Percentiles rank a stretch among this genome's conserved stretches.
Conservation (phyloP, 345 rosid species). For the Euphorbia lathyris region DNA sequence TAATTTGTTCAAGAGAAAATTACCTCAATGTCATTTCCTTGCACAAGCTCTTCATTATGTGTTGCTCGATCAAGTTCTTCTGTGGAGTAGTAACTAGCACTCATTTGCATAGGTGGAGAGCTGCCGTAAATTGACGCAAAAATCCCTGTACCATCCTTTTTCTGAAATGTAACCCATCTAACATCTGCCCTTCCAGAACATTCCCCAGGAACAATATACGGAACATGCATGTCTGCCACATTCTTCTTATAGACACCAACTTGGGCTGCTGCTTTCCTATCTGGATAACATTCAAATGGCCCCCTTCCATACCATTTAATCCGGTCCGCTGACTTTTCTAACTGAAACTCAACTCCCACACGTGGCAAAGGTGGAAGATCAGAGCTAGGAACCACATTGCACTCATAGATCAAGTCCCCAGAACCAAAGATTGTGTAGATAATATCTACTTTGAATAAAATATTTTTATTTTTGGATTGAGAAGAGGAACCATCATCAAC, state of each 20-base stretch:
- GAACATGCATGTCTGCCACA: slow-evolving; percentile 82
- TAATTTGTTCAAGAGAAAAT: background rate
- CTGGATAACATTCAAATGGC: slow-evolving; percentile 97
- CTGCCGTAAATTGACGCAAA: slow-evolving; percentile 70
- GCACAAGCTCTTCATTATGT: slow-evolving; percentile 63
- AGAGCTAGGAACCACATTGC: slow-evolving; percentile 55
- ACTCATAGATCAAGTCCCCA: slow-evolving; percentile 71
- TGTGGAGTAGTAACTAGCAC: slow-evolving; percentile 73
- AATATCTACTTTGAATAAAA: slow-evolving; percentile 55
- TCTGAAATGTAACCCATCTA: slow-evolving; percentile 79
- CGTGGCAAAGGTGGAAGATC: slow-evolving; percentile 92
- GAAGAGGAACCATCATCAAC: slow-evolving; percentile 22
- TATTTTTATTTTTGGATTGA: slow-evolving; percentile 31
- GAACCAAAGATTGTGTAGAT: slow-evolving; percentile 58
- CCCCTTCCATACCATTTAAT: slow-evolving; percentile 90
- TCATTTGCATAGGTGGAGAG: slow-evolving; percentile 93
- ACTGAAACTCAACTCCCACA: slow-evolving; percentile 73
- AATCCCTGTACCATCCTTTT: slow-evolving; percentile 70
- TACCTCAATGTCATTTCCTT: slow-evolving; percentile 78
- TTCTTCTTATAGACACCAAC: slow-evolving; percentile 61
- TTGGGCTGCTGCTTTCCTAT: slow-evolving; percentile 92
- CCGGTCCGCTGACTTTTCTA: slow-evolving; percentile 65
- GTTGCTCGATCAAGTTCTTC: slow-evolving; percentile 72
- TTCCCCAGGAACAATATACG: slow-evolving; percentile 93
- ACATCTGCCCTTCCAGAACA: slow-evolving; percentile 89